These are phyloP conservation scores for Pyrenula aspistea DNA, from an alignment of 495 filamentous ascomycete genomes.

Conservation along the genomic window DNA sequence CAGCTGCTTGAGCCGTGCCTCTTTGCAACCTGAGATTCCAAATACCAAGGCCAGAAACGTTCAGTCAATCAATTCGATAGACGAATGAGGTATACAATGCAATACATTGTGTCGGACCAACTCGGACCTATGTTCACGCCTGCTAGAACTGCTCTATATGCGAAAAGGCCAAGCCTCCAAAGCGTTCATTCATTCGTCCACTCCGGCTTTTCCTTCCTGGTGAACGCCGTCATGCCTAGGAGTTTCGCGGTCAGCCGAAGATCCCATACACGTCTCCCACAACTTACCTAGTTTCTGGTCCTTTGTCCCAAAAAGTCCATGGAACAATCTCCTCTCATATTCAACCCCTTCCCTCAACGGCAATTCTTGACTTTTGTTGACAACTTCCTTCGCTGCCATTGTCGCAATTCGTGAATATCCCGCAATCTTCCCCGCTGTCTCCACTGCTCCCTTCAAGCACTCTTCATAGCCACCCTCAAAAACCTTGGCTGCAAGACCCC, in stretches of 20 bases:
- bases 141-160: too few relatives aligned
- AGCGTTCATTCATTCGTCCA: conserved; percentile 83
- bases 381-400: conserved; percentile 90
- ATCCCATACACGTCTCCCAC: neutral
- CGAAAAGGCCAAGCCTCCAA: too few relatives aligned
- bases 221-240: conserved; percentile 81
- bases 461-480: conserved; percentile 69
- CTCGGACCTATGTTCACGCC: too few relatives aligned
- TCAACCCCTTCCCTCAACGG: conserved; percentile 80
- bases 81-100: too few relatives aligned
- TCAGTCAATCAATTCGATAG: too few relatives aligned
- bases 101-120: too few relatives aligned
- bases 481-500: conserved; percentile 77
- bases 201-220: conserved; percentile 84
- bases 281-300: conserved; percentile 86
- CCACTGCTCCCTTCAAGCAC: conserved; percentile 63
- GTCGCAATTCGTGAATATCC: conserved; percentile 67
- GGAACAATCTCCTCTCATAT: conserved; percentile 87
- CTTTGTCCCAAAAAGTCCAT: conserved; percentile 78
- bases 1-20: too few relatives aligned
- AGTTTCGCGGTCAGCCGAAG: neutral
- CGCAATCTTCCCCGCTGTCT: conserved; percentile 83
- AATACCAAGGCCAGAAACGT: too few relatives aligned
- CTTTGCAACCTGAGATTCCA: too few relatives aligned
- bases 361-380: conserved; percentile 92